phyloP scores from a whole-genome alignment of 257 asterid species.

The Agastache rugosa region DNA sequence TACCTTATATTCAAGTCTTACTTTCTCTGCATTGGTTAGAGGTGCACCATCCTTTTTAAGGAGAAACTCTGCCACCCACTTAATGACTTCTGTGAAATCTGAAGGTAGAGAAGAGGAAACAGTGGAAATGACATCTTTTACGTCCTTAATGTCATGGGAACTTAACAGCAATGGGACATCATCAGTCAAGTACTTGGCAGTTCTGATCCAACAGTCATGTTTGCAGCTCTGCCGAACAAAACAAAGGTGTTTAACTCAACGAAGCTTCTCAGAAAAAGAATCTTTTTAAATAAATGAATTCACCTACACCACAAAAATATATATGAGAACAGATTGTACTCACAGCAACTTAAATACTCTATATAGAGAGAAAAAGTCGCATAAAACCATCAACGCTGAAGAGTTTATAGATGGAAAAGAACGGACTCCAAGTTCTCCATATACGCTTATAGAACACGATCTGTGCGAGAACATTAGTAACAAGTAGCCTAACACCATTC shows the following conservation, averaged over 20 bases:
- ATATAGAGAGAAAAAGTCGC: too few relatives aligned
- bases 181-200: not conserved
- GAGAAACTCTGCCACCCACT: constrained; percentile 67
- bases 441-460: too few relatives aligned
- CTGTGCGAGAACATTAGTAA: too few relatives aligned
- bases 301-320: too few relatives aligned
- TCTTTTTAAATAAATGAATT: too few relatives aligned
- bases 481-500: too few relatives aligned
- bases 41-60: constrained; percentile 51
- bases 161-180: constrained; percentile 40
- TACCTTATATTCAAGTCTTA: constrained; percentile 60
- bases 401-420: too few relatives aligned
- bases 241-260: constrained; percentile 19
- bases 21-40: constrained; percentile 63
- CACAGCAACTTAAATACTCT: too few relatives aligned
- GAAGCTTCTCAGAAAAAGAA: not conserved
- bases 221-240: constrained; percentile 63
- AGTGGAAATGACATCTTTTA: constrained; percentile 46
- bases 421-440: too few relatives aligned
- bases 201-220: constrained; percentile 62
- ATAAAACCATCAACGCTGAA: too few relatives aligned
- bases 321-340: too few relatives aligned
- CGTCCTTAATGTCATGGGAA: constrained; percentile 48
- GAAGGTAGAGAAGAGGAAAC: constrained; percentile 58
- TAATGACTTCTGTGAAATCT: constrained; percentile 54